These are phyloP conservation scores for Odontarrhena argentea DNA, from an alignment of 345 rosid genomes.

Conservation along the genomic window DNA sequence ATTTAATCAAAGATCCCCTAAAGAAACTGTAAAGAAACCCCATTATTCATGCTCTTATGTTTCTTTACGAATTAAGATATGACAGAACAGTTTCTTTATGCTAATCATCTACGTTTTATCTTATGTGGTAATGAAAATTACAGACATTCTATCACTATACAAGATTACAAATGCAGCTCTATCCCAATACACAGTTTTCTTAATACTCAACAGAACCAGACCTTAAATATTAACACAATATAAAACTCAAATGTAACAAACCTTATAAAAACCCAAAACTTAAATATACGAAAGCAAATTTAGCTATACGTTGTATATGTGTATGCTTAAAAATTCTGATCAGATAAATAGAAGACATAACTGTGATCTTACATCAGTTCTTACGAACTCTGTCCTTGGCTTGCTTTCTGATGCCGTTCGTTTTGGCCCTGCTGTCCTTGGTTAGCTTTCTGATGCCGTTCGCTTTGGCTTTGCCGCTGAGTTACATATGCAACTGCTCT, in stretches of 20 bases:
- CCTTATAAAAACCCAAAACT: slow-evolving; percentile 14
- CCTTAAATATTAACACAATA: slow-evolving; percentile 3
- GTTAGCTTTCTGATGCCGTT: slow-evolving; percentile 32
- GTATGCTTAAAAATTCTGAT: slow-evolving; percentile 13
- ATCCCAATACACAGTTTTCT: not conserved
- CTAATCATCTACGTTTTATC: too few relatives aligned
- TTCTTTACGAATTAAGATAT: too few relatives aligned
- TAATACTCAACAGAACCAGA: not conserved
- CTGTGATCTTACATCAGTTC: slow-evolving; percentile 19
- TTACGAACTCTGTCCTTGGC: slow-evolving; percentile 29
- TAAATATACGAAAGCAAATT: not conserved
- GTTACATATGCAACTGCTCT: slow-evolving; percentile 32
- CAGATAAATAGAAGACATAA: slow-evolving; percentile 18
- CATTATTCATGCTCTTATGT: too few relatives aligned
- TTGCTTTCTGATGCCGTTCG: slow-evolving; percentile 35
- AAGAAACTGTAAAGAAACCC: too few relatives aligned
- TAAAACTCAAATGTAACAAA: slow-evolving; percentile 2
- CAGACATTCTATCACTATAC: not conserved
- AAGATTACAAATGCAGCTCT: slow-evolving; percentile 18
- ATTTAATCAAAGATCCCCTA: too few relatives aligned
- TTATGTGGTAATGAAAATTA: too few relatives aligned
- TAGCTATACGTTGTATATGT: slow-evolving; percentile 16
- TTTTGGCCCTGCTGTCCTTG: slow-evolving; percentile 31
- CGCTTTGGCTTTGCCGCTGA: slow-evolving; percentile 40
- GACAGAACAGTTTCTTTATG: too few relatives aligned